Conservation (phyloP, 306 rosid species). For the Cicer arietinum region DNA sequence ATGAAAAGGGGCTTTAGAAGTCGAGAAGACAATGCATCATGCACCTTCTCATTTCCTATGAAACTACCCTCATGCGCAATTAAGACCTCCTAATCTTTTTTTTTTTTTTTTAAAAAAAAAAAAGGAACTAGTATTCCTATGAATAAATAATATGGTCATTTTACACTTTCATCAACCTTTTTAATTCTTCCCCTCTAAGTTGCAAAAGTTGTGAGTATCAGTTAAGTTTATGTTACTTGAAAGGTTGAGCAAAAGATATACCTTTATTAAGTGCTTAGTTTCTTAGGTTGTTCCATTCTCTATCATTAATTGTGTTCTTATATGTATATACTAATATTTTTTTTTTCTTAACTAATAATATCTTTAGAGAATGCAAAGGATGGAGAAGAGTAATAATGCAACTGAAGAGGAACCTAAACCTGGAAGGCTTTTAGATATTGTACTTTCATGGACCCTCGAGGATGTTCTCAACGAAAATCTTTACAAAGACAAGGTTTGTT, state of each 20-base stretch:
- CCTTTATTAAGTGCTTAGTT: neutral
- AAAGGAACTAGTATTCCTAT: too few relatives aligned
- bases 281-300: too few relatives aligned
- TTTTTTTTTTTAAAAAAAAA: too few relatives aligned
- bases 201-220: too few relatives aligned
- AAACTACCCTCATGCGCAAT: too few relatives aligned
- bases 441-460: neutral
- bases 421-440: neutral
- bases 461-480: conserved; percentile 11
- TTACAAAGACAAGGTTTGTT: conserved; percentile 8
- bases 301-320: too few relatives aligned
- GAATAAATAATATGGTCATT: neutral
- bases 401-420: neutral
- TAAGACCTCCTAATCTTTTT: too few relatives aligned
- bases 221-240: neutral
- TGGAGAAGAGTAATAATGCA: neutral
- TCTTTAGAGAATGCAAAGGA: neutral
- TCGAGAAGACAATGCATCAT: too few relatives aligned
- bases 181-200: neutral
- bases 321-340: neutral
- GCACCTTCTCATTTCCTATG: too few relatives aligned
- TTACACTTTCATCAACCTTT: neutral
- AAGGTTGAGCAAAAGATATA: neutral
- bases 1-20: too few relatives aligned
- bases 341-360: neutral